Conservation (phyloP, 2,329 filamentous ascomycete species). For the Dothideomycetes sp. region DNA sequence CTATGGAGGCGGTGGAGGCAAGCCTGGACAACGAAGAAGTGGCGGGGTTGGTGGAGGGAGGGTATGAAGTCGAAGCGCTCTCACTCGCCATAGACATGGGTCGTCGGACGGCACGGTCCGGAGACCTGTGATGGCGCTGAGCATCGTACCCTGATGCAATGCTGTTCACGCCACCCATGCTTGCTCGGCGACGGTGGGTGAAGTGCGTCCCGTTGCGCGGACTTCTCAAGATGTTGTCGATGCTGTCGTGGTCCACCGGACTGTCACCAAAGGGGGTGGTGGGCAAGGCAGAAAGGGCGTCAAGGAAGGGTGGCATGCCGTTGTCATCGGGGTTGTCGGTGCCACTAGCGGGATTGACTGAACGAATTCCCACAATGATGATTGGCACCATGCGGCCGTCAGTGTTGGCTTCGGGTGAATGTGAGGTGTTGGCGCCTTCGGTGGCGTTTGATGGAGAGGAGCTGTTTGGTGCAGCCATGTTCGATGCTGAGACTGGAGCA, state of each 20-base stretch:
- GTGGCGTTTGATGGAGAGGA: background rate
- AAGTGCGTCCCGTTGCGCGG: constrained; percentile 45
- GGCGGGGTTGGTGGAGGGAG: constrained; percentile 53
- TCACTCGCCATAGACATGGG: constrained; percentile 39
- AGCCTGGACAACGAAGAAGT: constrained; percentile 45
- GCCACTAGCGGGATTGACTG: constrained; percentile 41
- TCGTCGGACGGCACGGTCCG: constrained; percentile 31
- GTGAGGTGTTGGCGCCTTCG: constrained; percentile 3
- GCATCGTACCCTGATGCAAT: constrained; percentile 41
- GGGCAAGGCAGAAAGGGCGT: constrained; percentile 38
- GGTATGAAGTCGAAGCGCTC: constrained; percentile 46
- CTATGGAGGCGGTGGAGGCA: constrained; percentile 39
- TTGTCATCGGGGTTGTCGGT: constrained; percentile 32
- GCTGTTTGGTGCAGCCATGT: constrained; percentile 2
- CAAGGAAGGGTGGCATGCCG: constrained; percentile 36
- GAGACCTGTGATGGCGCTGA: constrained; percentile 40
- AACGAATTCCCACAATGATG: constrained; percentile 59
- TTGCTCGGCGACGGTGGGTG: constrained; percentile 41
- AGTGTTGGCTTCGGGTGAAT: constrained; percentile 16
- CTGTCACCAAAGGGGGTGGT: constrained; percentile 30
- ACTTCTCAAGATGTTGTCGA: constrained; percentile 40
- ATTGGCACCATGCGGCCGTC: constrained; percentile 54
- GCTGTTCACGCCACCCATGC: constrained; percentile 41
- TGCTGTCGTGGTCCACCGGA: constrained; percentile 24
- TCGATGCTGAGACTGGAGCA: constrained; percentile 18